Evolutionary conservation across 140 eudicot species (phyloP).

Genomic region (Flaveria floridana): DNA sequence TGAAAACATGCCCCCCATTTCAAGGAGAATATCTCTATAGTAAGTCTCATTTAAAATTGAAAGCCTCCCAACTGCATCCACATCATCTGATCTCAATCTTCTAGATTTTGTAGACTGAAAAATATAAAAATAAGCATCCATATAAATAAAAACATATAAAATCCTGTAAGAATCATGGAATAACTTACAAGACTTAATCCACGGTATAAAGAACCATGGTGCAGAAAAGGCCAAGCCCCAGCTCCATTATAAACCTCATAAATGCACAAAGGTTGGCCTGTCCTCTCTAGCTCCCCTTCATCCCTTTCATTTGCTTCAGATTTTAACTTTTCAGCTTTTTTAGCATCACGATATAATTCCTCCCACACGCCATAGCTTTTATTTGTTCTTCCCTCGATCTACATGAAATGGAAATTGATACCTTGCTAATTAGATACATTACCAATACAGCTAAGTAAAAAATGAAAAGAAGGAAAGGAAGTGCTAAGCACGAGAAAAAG

Average conservation of each 20-base stretch:
- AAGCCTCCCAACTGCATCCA: conserved; percentile 90
- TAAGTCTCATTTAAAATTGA: conserved; percentile 66
- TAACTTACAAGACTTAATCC: conserved; percentile 90
- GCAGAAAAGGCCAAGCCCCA: conserved; percentile 96
- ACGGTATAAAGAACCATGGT: conserved; percentile 98
- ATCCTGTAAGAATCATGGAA: conserved; percentile 11
- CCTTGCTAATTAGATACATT: conserved; percentile 23
- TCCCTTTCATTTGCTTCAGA: conserved; percentile 89
- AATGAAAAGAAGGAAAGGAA: no score
- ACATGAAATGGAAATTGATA: conserved; percentile 19
- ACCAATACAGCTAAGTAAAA: not conserved
- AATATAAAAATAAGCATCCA: not conserved
- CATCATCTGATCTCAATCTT: conserved; percentile 90
- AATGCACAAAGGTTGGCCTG: conserved; percentile 87
- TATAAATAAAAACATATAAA: not conserved
- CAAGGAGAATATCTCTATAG: conserved; percentile 80
- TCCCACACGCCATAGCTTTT: conserved; percentile 88
- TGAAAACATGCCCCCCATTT: conserved; percentile 95
- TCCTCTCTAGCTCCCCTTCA: conserved; percentile 97
- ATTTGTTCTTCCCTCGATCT: conserved; percentile 93
- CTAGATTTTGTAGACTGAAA: conserved; percentile 63
- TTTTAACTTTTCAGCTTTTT: conserved; percentile 74
- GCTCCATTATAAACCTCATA: conserved; percentile 87
- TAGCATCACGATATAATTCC: conserved; percentile 77
- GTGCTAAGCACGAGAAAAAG: not conserved